Conservation (phyloP, 2,329 filamentous ascomycete species). For the Botrytis cinerea region DNA sequence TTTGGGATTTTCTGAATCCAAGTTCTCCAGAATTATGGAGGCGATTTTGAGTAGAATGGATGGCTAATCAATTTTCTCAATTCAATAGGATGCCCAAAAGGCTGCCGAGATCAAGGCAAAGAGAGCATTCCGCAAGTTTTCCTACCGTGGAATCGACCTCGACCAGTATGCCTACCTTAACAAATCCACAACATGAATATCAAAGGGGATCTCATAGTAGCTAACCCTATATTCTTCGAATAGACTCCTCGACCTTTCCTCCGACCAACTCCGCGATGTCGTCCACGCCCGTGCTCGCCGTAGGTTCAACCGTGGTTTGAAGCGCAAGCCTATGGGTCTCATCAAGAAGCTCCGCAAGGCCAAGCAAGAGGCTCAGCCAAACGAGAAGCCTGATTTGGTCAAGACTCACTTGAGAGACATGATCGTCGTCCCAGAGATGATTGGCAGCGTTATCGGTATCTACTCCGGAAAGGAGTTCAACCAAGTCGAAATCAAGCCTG, state of each 20-base stretch:
- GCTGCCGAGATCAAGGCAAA: constrained; percentile 99
- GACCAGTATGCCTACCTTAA: constrained; percentile 75
- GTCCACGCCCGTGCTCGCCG: constrained; percentile 98
- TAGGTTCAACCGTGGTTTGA: constrained; percentile 99
- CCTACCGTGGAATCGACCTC: constrained; percentile 98
- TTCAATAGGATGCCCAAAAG: constrained; percentile 84
- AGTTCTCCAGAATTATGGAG: neutral
- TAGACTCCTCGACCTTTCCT: constrained; percentile 97
- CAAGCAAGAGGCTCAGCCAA: constrained; percentile 98
- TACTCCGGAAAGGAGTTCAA: constrained; percentile 99
- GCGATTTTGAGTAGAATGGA: constrained; percentile 12
- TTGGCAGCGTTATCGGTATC: constrained; percentile 96
- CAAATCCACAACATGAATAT: constrained; percentile 34
- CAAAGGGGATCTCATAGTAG: constrained; percentile 41
- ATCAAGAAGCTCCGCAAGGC: constrained; percentile 99
- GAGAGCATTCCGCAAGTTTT: constrained; percentile 99
- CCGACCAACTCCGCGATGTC: constrained; percentile 98
- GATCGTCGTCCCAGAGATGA: constrained; percentile 99
- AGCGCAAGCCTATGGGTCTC: constrained; percentile 99
- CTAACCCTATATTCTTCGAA: constrained; percentile 42
- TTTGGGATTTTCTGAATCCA: neutral
- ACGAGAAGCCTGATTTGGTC: constrained; percentile 99
- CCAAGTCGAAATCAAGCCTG: constrained; percentile 99
- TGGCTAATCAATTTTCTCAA: constrained; percentile 41
- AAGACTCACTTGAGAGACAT: constrained; percentile 99